These are phyloP conservation scores for Trifolium repens DNA, from an alignment of 306 rosid species.

Conservation along the genomic window DNA sequence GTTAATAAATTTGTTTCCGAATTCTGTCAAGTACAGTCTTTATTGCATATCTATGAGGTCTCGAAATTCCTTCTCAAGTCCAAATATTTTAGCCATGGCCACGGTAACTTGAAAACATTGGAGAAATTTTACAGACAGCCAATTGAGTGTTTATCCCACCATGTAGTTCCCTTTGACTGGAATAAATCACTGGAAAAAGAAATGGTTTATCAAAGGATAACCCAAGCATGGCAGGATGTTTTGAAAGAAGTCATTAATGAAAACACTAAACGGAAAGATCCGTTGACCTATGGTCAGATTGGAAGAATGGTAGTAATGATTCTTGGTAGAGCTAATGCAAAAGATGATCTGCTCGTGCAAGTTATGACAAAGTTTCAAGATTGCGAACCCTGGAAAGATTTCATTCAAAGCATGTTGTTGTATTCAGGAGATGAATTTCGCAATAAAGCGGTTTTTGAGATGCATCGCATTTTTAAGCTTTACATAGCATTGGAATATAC, in stretches of 20 bases:
- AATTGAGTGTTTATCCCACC: slow-evolving; percentile 21
- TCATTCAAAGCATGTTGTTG: slow-evolving; percentile 42
- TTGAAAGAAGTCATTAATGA: slow-evolving; percentile 42
- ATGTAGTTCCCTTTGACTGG: slow-evolving; percentile 55
- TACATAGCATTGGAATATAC: not conserved
- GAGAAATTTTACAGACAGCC: slow-evolving; percentile 36
- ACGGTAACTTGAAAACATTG: slow-evolving; percentile 24
- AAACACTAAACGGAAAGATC: slow-evolving; percentile 13
- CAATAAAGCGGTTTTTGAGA: not conserved
- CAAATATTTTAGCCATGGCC: slow-evolving; percentile 28
- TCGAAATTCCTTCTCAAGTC: slow-evolving; percentile 53
- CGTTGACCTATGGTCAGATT: slow-evolving; percentile 32
- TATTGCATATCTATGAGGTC: slow-evolving; percentile 54
- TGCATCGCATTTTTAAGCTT: slow-evolving; percentile 19
- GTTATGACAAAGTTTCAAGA: slow-evolving; percentile 37
- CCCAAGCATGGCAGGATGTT: slow-evolving; percentile 42
- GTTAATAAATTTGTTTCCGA: slow-evolving; percentile 17
- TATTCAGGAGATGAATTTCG: slow-evolving; percentile 12
- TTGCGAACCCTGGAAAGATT: slow-evolving; percentile 41
- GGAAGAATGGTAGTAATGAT: not conserved
- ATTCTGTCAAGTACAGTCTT: slow-evolving; percentile 43
- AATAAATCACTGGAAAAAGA: slow-evolving; percentile 39
- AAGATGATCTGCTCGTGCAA: slow-evolving; percentile 29
- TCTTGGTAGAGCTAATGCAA: slow-evolving; percentile 16
- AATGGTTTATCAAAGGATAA: slow-evolving; percentile 52